Evolutionary conservation across 2,329 filamentous ascomycete genomes (phyloP).

Genomic region (Lizonia empirigonia): DNA sequence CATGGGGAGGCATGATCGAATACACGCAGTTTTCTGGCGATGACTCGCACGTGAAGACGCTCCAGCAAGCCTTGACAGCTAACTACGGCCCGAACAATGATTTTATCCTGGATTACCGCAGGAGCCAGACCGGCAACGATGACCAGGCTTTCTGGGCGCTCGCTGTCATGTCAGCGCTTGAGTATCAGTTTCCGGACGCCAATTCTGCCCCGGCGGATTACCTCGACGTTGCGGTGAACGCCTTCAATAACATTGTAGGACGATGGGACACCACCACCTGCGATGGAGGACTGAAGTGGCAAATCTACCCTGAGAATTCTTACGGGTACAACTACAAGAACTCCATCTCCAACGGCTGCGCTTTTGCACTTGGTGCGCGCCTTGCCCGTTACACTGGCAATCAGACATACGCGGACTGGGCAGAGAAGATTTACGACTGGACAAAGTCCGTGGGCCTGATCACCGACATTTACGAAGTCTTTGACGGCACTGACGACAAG

Average conservation of each 20-base stretch:
- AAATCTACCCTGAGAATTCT: constrained; percentile 78
- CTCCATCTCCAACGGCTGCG: constrained; percentile 77
- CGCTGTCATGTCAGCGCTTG: constrained; percentile 69
- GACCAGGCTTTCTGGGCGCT: constrained; percentile 78
- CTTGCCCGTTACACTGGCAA: constrained; percentile 73
- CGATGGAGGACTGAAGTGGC: constrained; percentile 77
- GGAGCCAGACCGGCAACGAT: constrained; percentile 62
- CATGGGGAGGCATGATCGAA: constrained; percentile 50
- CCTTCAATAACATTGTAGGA: constrained; percentile 71
- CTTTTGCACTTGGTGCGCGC: constrained; percentile 80
- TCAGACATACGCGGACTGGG: constrained; percentile 64
- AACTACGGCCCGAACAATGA: constrained; percentile 51
- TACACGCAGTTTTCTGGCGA: constrained; percentile 57
- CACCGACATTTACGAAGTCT: constrained; percentile 57
- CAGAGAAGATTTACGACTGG: constrained; percentile 68
- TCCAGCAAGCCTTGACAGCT: constrained; percentile 51
- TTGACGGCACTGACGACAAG: constrained; percentile 60
- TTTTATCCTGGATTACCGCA: constrained; percentile 52
- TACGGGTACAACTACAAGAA: constrained; percentile 82
- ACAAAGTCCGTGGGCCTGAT: constrained; percentile 57
- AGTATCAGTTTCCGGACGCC: constrained; percentile 70
- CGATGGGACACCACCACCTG: constrained; percentile 74
- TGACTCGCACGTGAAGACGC: constrained; percentile 49
- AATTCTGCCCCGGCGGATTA: constrained; percentile 55
- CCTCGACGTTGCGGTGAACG: constrained; percentile 70